A percentile compares a stretch with the other conserved stretches of the same genome.
Evolutionary conservation across 495 filamentous ascomycete genomes (phyloP).

Genomic region (Aspergillus bridgeri): DNA sequence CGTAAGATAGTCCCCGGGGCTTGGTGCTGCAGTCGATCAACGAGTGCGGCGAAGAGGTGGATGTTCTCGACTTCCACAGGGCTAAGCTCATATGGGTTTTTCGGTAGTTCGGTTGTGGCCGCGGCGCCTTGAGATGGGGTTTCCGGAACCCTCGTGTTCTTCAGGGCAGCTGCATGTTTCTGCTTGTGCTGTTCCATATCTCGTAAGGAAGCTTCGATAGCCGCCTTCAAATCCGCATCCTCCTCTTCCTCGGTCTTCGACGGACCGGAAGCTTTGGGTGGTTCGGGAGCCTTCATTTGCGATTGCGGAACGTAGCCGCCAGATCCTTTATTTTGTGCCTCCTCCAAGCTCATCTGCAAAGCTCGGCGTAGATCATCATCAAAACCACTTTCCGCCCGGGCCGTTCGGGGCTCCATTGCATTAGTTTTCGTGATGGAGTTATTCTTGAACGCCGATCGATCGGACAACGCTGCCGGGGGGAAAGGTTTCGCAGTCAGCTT

Average conservation of each 20-base stretch:
- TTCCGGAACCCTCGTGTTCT: conserved; percentile 50
- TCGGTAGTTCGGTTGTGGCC: conserved; percentile 52
- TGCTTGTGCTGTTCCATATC: conserved; percentile 99
- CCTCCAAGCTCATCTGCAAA: conserved; percentile 93
- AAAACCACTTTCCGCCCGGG: conserved; percentile 80
- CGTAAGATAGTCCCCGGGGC: conserved; percentile 91
- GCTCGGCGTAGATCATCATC: conserved; percentile 94
- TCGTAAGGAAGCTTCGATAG: conserved; percentile 91
- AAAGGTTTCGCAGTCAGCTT: conserved; percentile 75
- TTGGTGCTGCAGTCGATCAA: conserved; percentile 92
- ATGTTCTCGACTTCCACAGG: conserved; percentile 96
- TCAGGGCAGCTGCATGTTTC: conserved; percentile 74
- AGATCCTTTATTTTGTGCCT: conserved; percentile 72
- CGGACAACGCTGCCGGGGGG: conserved; percentile 38
- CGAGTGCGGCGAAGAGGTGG: conserved; percentile 89
- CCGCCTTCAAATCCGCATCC: conserved; percentile 90
- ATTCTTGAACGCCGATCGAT: conserved; percentile 49
- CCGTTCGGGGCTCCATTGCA: conserved; percentile 84
- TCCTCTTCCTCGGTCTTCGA: conserved; percentile 48
- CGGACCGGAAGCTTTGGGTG: conserved; percentile 15
- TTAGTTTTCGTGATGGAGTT: conserved; percentile 50
- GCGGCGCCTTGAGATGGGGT: conserved; percentile 22
- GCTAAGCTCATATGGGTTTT: conserved; percentile 92
- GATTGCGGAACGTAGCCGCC: conserved; percentile 68
- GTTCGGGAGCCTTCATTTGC: conserved; percentile 35